Evolutionary conservation across 2,329 filamentous ascomycete species (phyloP).

Genomic region (Alternaria arborescens): DNA sequence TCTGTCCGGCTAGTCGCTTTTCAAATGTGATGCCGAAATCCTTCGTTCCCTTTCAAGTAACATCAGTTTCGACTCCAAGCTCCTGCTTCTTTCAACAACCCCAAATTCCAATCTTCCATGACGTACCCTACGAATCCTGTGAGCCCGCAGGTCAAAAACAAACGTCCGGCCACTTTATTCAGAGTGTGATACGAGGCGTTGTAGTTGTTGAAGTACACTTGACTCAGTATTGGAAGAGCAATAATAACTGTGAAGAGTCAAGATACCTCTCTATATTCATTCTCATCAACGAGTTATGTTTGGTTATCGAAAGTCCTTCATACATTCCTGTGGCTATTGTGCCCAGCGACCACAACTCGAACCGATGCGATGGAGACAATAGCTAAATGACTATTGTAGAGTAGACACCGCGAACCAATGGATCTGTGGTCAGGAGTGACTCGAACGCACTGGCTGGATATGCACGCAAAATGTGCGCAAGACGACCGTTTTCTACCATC

Average conservation of each 20-base stretch:
- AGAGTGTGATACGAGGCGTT: neutral
- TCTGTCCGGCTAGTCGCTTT: neutral
- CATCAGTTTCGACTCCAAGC: neutral
- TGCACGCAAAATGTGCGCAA: neutral
- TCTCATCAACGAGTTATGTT: neutral
- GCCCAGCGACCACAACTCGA: neutral
- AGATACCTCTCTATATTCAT: no score
- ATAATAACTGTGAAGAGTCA: neutral
- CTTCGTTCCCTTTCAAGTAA: neutral
- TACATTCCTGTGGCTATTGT: neutral
- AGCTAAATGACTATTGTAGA: neutral
- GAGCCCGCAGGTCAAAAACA: no score
- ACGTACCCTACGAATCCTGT: neutral
- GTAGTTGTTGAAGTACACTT: neutral
- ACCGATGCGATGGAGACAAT: neutral
- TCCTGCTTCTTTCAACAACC: neutral
- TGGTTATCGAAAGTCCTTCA: neutral
- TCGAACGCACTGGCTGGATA: neutral
- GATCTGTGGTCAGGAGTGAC: neutral
- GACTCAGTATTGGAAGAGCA: neutral
- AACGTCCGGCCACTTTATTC: neutral
- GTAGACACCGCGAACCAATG: neutral
- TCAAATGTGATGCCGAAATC: neutral
- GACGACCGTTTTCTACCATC: neutral
- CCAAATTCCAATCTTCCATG: neutral